Percentiles rank a stretch among this genome's conserved stretches.
Conservation (phyloP, 2,329 filamentous ascomycete genomes). For the Aureobasidium lini region DNA sequence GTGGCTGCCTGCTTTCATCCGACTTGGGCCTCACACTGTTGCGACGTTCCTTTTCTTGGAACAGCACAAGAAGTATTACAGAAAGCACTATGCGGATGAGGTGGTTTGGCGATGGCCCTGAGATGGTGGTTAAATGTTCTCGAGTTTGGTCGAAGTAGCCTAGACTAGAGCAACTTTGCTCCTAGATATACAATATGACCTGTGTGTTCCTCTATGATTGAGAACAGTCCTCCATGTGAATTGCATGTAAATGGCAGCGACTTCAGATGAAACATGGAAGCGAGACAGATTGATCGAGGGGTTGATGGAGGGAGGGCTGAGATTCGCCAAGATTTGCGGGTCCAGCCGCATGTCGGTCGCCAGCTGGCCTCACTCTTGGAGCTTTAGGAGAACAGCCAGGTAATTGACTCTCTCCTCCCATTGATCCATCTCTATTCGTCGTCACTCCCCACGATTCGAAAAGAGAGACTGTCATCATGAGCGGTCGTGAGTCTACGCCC, state of each 20-base stretch:
- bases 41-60: conserved; percentile 82
- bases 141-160: not conserved
- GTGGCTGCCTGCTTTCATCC: conserved; percentile 73
- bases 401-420: conserved; percentile 11
- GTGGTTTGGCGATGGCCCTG: not conserved
- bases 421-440: conserved; percentile 11
- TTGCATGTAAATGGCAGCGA: not conserved
- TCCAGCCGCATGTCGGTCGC: conserved; percentile 3
- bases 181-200: not conserved
- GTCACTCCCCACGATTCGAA: conserved; percentile 12
- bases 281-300: not conserved
- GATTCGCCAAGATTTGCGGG: conserved; percentile 13
- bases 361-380: conserved; percentile 11
- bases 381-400: conserved; percentile 14
- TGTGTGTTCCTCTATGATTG: not conserved
- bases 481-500: conserved; percentile 46
- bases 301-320: conserved; percentile 1
- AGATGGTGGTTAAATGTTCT: not conserved
- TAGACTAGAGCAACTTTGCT: not conserved
- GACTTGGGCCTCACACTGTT: conserved; percentile 68
- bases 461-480: conserved; percentile 39
- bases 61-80: conserved; percentile 74
- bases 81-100: conserved; percentile 25
- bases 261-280: not conserved
- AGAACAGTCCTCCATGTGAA: not conserved